Base-by-base conservation (phyloP, 192 early-diverging fungal genomes). In the Geranomyces variabilis region DNA sequence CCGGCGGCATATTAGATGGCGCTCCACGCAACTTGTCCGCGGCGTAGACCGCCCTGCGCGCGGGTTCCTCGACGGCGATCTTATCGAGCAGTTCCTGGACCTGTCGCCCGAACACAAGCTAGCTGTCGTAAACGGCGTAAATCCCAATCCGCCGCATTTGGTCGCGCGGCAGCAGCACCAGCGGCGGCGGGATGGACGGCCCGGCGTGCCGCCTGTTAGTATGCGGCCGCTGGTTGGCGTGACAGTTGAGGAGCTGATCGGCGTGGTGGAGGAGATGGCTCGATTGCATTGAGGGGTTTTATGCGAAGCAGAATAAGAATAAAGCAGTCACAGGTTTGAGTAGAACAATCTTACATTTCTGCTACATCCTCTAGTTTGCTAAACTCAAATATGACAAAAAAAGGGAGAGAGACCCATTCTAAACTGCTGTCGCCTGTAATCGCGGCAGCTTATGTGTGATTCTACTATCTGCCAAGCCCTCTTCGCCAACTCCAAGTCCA, bases 11-110 rank as follows among this genome's bases (percentile, higher is more conserved):
- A 29, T 41, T 14, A 29, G 26, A 28, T 96, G 90, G 90, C 84
- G 93, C 15, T 69, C 72, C 0, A 93, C 87, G 21, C 19, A 19
- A 66, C 66, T 48, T 28, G 89, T 85, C 41, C 87, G 88, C 22
- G 78, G 80, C 33, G 75, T 84, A 14, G 75, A 58, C 0, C 58
- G 68, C 7, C 70, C 80, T 14, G 65, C 83, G 10, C 79, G 79
- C 33, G 86, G 87, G 0, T 91, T 92, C 66, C 75, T 99, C 46
- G 95, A 99, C 75, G 96, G 96, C 4, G 96, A 96, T 75, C 68
- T 99, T 55, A 85, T 99, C n/a, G 93, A 96, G 76, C 69, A 77
- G 48, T 96, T 92, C 59, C 66, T 94, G 61, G 91, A 94, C 63
- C 73, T 95, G 66, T 66, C 80, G 0, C 36, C 14, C 19, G 82